Evolutionary conservation across 208 protist species (phyloP).

Genomic region (Angomonas ambiguus): DNA sequence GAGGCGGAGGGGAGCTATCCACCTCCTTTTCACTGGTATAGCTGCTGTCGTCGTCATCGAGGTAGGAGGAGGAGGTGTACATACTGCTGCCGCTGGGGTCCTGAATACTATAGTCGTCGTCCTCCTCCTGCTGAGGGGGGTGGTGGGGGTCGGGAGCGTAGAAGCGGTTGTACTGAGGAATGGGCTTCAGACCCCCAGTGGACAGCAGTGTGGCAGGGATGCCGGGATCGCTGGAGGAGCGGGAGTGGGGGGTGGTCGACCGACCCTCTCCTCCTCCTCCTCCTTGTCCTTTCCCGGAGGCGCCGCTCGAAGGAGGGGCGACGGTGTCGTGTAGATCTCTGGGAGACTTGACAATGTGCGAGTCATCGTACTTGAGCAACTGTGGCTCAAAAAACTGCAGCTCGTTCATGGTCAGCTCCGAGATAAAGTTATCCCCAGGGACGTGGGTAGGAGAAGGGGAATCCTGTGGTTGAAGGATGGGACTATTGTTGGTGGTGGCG

Average conservation of each 20-base stretch:
- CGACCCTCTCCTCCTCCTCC: background rate
- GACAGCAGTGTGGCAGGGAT: no score
- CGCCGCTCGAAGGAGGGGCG: no score
- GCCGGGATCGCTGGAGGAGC: no score
- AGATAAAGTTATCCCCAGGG: constrained; percentile 14
- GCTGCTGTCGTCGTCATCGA: background rate
- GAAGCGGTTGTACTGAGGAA: background rate
- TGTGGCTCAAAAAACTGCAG: background rate
- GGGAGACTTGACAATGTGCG: no score
- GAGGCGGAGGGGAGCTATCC: background rate
- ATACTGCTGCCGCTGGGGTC: background rate
- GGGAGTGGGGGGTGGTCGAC: background rate
- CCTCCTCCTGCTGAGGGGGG: no score
- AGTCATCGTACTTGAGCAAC: no score
- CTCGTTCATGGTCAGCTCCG: constrained; percentile 3
- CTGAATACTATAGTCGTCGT: background rate
- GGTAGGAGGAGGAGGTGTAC: no score
- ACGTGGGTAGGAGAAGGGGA: no score
- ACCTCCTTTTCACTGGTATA: background rate
- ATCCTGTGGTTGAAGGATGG: no score
- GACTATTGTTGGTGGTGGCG: background rate
- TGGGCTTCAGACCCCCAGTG: no score
- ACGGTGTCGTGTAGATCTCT: no score
- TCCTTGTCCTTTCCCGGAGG: background rate
- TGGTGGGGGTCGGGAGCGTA: background rate